Evolutionary conservation across 208 protist species (phyloP).

Genomic region (Acanthamoeba rhysodes): DNA sequence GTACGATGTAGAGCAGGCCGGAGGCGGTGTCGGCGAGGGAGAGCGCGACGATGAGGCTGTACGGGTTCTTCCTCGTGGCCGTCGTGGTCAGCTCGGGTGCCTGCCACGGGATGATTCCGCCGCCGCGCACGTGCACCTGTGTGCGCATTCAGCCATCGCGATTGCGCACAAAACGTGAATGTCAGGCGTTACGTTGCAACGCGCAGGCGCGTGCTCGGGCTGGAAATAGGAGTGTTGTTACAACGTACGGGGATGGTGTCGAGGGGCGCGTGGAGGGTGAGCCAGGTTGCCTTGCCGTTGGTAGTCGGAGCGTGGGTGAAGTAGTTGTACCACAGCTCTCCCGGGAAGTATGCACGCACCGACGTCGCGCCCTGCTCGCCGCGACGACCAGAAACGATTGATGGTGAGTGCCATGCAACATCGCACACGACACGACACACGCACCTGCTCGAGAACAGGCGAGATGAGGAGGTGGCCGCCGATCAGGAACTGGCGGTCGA

Average conservation of each 20-base stretch:
- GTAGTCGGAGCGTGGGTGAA: neutral
- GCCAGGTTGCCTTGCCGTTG: slow-evolving; percentile 32
- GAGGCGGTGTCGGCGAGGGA: slow-evolving; percentile 63
- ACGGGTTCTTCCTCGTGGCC: slow-evolving; percentile 41
- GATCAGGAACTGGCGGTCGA: slow-evolving; percentile 91
- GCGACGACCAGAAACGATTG: slow-evolving; percentile 76
- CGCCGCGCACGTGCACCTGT: slow-evolving; percentile 66
- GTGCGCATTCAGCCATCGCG: neutral
- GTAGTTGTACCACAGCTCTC: slow-evolving; percentile 84
- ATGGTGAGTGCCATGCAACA: neutral
- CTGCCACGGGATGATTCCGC: slow-evolving; percentile 71
- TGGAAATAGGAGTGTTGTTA: neutral
- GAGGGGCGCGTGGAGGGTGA: slow-evolving; percentile 45
- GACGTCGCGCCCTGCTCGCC: slow-evolving; percentile 54
- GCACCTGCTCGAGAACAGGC: slow-evolving; percentile 51
- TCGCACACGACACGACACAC: neutral
- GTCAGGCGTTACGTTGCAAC: no score
- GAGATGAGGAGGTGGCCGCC: slow-evolving; percentile 82
- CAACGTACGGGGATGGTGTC: slow-evolving; percentile 67
- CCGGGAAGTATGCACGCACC: slow-evolving; percentile 89
- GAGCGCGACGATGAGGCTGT: slow-evolving; percentile 84
- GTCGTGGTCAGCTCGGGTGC: slow-evolving; percentile 48
- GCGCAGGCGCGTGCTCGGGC: no score
- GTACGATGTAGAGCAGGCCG: slow-evolving; percentile 86
- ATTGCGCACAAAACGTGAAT: neutral